Conservation (phyloP, 2,329 filamentous ascomycete species). For the Nakataea oryzae region DNA sequence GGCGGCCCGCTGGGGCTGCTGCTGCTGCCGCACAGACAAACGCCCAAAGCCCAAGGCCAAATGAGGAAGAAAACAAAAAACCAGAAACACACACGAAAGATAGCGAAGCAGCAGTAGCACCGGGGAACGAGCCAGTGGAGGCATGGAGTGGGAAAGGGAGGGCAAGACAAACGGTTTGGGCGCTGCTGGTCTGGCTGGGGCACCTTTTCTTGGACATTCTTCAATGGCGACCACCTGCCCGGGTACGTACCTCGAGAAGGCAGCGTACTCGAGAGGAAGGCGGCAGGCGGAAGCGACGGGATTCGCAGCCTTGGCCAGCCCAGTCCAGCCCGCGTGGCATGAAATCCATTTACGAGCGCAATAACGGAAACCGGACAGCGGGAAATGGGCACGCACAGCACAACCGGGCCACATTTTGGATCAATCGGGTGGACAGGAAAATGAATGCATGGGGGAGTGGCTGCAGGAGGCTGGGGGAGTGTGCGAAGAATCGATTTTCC, state of each 20-base stretch:
- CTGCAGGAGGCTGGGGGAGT: background rate
- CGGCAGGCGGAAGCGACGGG: background rate
- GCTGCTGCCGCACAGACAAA: background rate
- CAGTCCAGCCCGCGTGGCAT: background rate
- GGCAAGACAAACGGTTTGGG: background rate
- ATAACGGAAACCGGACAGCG: background rate
- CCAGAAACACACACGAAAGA: no score
- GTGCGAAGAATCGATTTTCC: background rate
- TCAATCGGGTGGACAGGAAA: background rate
- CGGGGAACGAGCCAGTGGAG: background rate
- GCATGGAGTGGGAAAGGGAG: background rate
- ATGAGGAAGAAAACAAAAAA: background rate
- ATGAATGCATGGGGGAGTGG: background rate
- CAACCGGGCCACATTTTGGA: no score
- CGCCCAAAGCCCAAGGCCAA: no score
- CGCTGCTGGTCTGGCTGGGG: background rate
- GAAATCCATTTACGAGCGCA: background rate
- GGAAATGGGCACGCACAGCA: background rate
- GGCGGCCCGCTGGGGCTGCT: no score
- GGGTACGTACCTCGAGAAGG: no score
- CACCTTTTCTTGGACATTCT: background rate
- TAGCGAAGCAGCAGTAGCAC: background rate
- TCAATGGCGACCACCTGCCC: background rate
- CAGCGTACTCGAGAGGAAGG: background rate
- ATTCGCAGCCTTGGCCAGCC: background rate